Percentiles rank a stretch among this genome's conserved stretches.
phyloP scores from a whole-genome alignment of 495 filamentous ascomycete genomes.

The Evansstolkia leycettana region DNA sequence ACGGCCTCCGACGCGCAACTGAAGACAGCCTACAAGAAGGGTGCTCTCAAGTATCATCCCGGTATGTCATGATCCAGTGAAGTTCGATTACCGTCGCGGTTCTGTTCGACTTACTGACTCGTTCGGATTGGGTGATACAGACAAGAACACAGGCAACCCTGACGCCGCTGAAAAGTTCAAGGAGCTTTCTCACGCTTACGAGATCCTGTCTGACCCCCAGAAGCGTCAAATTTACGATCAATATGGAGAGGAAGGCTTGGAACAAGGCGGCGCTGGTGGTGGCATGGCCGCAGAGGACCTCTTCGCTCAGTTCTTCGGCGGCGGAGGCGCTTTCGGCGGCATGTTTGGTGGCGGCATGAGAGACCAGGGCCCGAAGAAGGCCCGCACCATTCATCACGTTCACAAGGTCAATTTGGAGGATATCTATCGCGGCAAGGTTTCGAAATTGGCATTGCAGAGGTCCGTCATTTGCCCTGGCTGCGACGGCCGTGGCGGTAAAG shows the following conservation, averaged over 20 bases:
- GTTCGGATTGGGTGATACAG: conserved; percentile 27
- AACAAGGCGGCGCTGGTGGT: conserved; percentile 66
- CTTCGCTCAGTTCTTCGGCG: conserved; percentile 96
- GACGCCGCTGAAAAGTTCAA: conserved; percentile 96
- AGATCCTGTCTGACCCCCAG: conserved; percentile 81
- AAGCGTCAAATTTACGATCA: conserved; percentile 91
- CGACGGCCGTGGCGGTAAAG: conserved; percentile 92
- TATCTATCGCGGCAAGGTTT: conserved; percentile 95
- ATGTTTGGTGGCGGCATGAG: conserved; percentile 79
- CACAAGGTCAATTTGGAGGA: conserved; percentile 98
- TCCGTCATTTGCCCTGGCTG: conserved; percentile 94
- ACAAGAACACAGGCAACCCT: conserved; percentile 93
- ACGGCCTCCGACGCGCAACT: conserved; percentile 65
- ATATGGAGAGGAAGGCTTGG: conserved; percentile 91
- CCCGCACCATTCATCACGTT: conserved; percentile 89
- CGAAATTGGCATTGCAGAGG: conserved; percentile 93
- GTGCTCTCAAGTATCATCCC: conserved; percentile 82
- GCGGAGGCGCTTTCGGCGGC: conserved; percentile 69
- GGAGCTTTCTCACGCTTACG: conserved; percentile 89
- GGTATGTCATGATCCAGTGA: conserved; percentile 40
- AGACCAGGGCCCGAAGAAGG: conserved; percentile 79
- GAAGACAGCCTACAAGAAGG: conserved; percentile 84
- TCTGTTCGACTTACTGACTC: conserved; percentile 1
- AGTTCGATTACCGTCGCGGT: no score
- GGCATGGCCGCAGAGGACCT: conserved; percentile 97